Conservation (phyloP, 2,329 filamentous ascomycete genomes). For the Colletotrichum sp. region DNA sequence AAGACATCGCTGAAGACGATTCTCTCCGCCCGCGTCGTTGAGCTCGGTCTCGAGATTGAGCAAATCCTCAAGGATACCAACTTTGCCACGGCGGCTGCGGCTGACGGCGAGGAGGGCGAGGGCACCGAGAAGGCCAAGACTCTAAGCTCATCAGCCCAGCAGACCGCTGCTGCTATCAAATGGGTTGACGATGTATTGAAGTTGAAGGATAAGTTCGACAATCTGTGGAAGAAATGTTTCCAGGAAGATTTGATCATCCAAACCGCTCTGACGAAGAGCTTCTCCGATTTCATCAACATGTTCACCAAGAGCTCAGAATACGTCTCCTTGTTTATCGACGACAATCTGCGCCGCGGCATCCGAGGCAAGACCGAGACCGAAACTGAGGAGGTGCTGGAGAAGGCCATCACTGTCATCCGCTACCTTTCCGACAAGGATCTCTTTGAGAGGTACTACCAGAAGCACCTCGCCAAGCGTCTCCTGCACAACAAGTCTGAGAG, state of each 20-base stretch:
- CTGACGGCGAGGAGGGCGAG: slow-evolving; percentile 54
- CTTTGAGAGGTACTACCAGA: slow-evolving; percentile 98
- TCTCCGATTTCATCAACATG: slow-evolving; percentile 92
- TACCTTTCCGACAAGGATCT: slow-evolving; percentile 93
- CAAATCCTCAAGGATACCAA: slow-evolving; percentile 63
- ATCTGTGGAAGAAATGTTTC: slow-evolving; percentile 77
- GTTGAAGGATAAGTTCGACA: slow-evolving; percentile 90
- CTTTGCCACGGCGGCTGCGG: slow-evolving; percentile 46
- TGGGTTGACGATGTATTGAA: slow-evolving; percentile 93
- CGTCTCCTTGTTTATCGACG: slow-evolving; percentile 95
- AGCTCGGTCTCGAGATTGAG: slow-evolving; percentile 85
- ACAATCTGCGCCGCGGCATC: slow-evolving; percentile 92
- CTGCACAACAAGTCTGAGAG: slow-evolving; percentile 90
- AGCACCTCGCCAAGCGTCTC: slow-evolving; percentile 87
- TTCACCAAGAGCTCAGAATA: slow-evolving; percentile 88
- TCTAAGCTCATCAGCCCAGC: slow-evolving; percentile 62
- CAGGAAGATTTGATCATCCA: slow-evolving; percentile 77
- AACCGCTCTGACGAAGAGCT: slow-evolving; percentile 83
- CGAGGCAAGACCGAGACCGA: slow-evolving; percentile 91
- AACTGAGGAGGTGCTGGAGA: slow-evolving; percentile 83
- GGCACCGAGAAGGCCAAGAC: slow-evolving; percentile 52
- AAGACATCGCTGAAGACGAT: slow-evolving; percentile 74
- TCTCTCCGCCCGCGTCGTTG: slow-evolving; percentile 76
- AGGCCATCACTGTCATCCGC: slow-evolving; percentile 84
- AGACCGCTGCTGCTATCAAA: slow-evolving; percentile 85